Evolutionary conservation across 768 basidiomycete species (phyloP).

Genomic region (Xerocomus brunneocitrinus): DNA sequence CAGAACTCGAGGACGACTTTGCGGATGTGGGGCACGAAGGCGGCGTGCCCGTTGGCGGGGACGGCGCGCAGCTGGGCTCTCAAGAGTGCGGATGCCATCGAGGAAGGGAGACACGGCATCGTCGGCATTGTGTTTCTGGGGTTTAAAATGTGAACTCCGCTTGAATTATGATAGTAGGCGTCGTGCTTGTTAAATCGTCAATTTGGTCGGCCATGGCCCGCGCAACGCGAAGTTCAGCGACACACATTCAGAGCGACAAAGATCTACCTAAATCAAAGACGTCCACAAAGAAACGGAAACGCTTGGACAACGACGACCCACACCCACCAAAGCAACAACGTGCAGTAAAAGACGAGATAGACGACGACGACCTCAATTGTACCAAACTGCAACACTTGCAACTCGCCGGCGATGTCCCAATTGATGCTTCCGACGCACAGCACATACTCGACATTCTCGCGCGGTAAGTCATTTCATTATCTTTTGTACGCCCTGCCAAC

Average conservation of each 20-base stretch:
- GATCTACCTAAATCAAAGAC: conserved; percentile 30
- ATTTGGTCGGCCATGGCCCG: conserved; percentile 54
- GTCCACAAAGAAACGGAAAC: conserved; percentile 65
- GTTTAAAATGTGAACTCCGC: conserved; percentile 19
- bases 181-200: conserved; percentile 26
- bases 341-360: conserved; percentile 31
- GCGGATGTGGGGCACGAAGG: conserved; percentile 73
- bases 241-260: conserved; percentile 35
- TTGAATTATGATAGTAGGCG: conserved; percentile 14
- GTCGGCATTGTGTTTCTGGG: conserved; percentile 23
- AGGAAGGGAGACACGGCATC: neutral
- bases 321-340: conserved; percentile 48
- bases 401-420: conserved; percentile 45
- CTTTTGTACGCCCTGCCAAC: neutral
- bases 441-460: conserved; percentile 59
- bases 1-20: conserved; percentile 90
- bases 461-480: conserved; percentile 35
- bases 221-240: conserved; percentile 61
- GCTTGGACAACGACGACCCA: conserved; percentile 45
- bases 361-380: conserved; percentile 18
- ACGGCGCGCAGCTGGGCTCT: conserved; percentile 49
- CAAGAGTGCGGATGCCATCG: conserved; percentile 39
- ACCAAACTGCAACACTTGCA: conserved; percentile 26
- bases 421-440: conserved; percentile 42
- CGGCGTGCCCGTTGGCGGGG: conserved; percentile 69